Conservation (phyloP, 2,329 filamentous ascomycete species). For the Hymenoscyphus linearis region DNA sequence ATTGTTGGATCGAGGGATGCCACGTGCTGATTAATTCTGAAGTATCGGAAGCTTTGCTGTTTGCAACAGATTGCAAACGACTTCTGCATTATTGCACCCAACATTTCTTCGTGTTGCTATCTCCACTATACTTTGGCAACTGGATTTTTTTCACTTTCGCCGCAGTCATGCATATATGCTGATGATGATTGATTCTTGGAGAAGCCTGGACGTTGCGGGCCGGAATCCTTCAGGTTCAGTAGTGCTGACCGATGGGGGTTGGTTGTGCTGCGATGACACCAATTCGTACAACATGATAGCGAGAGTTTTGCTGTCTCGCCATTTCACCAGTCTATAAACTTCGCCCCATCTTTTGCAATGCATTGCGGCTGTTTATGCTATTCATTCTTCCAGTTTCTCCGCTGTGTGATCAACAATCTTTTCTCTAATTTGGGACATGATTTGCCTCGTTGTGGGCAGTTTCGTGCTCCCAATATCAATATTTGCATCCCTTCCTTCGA, state of each 20-base stretch:
- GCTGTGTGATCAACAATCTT: neutral
- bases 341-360: neutral
- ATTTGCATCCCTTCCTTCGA: neutral
- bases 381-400: neutral
- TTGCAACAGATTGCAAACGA: neutral
- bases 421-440: neutral
- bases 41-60: neutral
- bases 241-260: neutral
- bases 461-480: neutral
- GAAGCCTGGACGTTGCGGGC: neutral
- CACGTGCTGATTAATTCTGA: neutral
- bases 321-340: neutral
- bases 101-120: neutral
- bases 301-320: neutral
- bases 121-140: neutral
- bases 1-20: neutral
- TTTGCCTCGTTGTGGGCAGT: slow-evolving; percentile 1
- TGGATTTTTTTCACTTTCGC: neutral
- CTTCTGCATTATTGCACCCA: neutral
- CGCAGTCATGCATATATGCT: slow-evolving; percentile 2
- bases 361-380: neutral
- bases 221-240: slow-evolving; percentile 1
- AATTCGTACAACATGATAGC: neutral
- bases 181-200: neutral
- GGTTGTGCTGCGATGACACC: neutral